phyloP scores from a whole-genome alignment of 306 rosid species.

The Vachellia pachyceras region DNA sequence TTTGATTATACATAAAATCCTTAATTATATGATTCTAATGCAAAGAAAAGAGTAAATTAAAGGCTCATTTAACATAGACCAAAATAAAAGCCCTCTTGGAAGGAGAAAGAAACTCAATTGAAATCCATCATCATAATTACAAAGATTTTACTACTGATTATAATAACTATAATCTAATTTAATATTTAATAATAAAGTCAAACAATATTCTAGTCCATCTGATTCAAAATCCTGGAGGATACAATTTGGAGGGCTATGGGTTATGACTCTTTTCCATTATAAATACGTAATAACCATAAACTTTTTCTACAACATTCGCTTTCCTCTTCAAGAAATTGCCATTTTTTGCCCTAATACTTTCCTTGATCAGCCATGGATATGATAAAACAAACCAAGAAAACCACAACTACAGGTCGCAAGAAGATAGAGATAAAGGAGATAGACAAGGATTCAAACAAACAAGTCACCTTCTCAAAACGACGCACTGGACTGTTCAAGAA shows the following conservation, averaged over 20 bases:
- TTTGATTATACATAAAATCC: no score
- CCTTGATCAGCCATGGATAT: conserved; percentile 2
- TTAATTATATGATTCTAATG: no score
- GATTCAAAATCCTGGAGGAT: conserved; percentile 30
- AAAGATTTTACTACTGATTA: not conserved
- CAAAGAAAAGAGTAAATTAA: not conserved
- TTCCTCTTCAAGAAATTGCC: not conserved
- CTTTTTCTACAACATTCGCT: not conserved
- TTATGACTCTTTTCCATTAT: not conserved
- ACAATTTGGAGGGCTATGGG: no score
- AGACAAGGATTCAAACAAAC: conserved; percentile 43
- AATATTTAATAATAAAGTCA: not conserved
- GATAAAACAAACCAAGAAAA: conserved; percentile 21
- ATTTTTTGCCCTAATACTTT: not conserved
- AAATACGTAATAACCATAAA: not conserved
- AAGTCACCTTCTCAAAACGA: conserved; percentile 47
- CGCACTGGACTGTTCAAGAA: conserved; percentile 58
- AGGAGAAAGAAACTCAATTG: not conserved
- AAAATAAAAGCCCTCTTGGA: not conserved
- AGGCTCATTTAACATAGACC: not conserved
- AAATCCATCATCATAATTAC: not conserved
- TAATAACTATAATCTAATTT: not conserved
- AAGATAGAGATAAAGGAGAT: conserved; percentile 64
- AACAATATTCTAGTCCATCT: not conserved
- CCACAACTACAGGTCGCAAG: conserved; percentile 45